phyloP scores from a whole-genome alignment of 768 basidiomycete genomes.

The Gloeopeniophorella convolvens region DNA sequence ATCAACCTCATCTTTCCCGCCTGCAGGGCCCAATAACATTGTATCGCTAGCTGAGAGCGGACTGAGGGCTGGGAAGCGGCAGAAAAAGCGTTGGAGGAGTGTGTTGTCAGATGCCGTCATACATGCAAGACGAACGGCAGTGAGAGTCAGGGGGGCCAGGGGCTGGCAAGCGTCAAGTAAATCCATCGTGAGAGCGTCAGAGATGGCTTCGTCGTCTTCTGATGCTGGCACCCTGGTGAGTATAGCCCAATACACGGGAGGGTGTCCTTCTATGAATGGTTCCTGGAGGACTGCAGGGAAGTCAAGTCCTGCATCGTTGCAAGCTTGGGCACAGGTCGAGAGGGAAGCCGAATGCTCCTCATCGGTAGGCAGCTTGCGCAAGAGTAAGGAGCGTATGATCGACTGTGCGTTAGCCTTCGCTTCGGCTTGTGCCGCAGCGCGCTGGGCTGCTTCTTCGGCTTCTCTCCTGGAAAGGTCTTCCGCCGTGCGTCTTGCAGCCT shows the following conservation, averaged over 20 bases:
- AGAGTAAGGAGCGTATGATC: not conserved
- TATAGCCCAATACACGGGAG: constrained; percentile 69
- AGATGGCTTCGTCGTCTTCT: constrained; percentile 21
- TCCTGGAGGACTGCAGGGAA: constrained; percentile 57
- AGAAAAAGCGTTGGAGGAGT: constrained; percentile 53
- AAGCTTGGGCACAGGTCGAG: constrained; percentile 57
- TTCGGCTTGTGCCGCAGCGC: not conserved
- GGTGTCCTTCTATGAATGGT: constrained; percentile 53
- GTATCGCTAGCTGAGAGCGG: constrained; percentile 49
- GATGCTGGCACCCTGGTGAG: constrained; percentile 38
- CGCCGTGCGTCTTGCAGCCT: not conserved
- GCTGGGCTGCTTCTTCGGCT: not conserved
- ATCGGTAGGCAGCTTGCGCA: not conserved
- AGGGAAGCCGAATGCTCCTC: constrained; percentile 32
- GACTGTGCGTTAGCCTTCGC: not conserved
- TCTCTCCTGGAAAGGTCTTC: not conserved
- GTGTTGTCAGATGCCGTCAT: constrained; percentile 53
- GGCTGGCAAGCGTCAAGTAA: constrained; percentile 40
- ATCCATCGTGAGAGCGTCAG: constrained; percentile 37
- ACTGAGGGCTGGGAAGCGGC: constrained; percentile 41
- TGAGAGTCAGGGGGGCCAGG: constrained; percentile 26
- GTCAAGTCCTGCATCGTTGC: constrained; percentile 42
- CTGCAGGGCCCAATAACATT: constrained; percentile 30
- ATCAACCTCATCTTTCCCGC: constrained; percentile 48
- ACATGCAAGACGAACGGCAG: constrained; percentile 60